Conservation (phyloP, 257 asterid genomes). For the Lavandula angustifolia region DNA sequence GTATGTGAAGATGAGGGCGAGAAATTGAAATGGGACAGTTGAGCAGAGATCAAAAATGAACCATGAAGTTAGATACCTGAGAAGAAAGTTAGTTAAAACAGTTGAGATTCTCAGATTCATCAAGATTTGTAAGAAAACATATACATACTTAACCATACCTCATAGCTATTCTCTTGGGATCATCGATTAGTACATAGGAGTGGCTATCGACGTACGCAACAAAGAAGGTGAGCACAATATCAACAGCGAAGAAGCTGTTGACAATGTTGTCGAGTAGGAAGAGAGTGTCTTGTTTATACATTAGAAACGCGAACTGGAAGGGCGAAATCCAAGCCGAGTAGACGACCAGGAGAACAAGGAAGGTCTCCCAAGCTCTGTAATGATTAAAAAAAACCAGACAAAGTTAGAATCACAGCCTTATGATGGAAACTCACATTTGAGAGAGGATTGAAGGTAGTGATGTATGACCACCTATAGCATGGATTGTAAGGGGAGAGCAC, state of each 20-base stretch:
- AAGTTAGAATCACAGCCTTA: no score
- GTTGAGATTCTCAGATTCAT: slow-evolving; percentile 12
- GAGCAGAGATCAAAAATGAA: slow-evolving; percentile 77
- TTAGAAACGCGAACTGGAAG: slow-evolving; percentile 71
- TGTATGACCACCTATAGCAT: slow-evolving; percentile 73
- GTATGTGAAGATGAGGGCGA: slow-evolving; percentile 55
- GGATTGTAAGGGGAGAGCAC: slow-evolving; percentile 71
- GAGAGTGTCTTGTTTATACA: slow-evolving; percentile 53
- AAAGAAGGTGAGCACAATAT: slow-evolving; percentile 74
- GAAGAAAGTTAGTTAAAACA: background rate
- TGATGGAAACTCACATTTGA: background rate
- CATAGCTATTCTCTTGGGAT: slow-evolving; percentile 58
- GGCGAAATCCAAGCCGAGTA: slow-evolving; percentile 93
- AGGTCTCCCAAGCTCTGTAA: slow-evolving; percentile 87
- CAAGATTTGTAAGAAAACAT: background rate
- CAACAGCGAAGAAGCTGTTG: slow-evolving; percentile 72
- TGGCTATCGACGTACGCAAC: slow-evolving; percentile 70
- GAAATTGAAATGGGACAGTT: slow-evolving; percentile 67
- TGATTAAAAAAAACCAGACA: background rate
- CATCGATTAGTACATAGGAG: slow-evolving; percentile 60
- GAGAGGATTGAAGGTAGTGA: no score
- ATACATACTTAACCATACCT: slow-evolving; percentile 43
- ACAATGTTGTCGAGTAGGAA: slow-evolving; percentile 68
- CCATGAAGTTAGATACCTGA: slow-evolving; percentile 79
- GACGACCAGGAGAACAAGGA: slow-evolving; percentile 59